Evolutionary conservation across 352 stramenopile genomes (phyloP).

Genomic region (Bremia lactucae): DNA sequence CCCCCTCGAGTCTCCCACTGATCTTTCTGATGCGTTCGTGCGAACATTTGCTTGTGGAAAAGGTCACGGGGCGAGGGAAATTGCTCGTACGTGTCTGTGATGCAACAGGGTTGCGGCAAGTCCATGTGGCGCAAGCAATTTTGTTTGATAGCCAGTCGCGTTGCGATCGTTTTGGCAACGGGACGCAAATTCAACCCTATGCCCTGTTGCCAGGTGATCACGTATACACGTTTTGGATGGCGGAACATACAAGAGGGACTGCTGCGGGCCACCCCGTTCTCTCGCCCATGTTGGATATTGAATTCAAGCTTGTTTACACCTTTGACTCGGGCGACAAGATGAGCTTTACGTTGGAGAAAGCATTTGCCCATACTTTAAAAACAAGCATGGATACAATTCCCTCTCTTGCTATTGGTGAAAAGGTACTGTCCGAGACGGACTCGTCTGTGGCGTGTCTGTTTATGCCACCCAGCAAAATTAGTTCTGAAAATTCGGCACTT

Average conservation of each 20-base stretch:
- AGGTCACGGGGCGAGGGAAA: conserved; percentile 36
- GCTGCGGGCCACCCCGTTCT: conserved; percentile 1
- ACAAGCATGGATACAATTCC: conserved; percentile 7
- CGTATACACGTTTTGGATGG: conserved; percentile 67
- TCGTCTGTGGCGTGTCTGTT: conserved; percentile 18
- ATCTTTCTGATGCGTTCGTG: conserved; percentile 37
- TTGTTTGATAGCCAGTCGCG: conserved; percentile 60
- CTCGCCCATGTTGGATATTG: conserved; percentile 22
- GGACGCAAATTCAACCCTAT: conserved; percentile 30
- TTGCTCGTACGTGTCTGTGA: conserved; percentile 58
- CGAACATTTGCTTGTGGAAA: conserved; percentile 50
- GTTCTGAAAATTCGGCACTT: too few species aligned
- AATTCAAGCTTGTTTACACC: conserved; percentile 32
- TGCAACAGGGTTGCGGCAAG: conserved; percentile 26
- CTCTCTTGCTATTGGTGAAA: conserved; percentile 2
- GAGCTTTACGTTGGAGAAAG: conserved; percentile 9
- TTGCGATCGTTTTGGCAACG: conserved; percentile 40
- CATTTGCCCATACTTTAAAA: conserved; percentile 3
- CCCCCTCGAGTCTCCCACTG: conserved; percentile 16
- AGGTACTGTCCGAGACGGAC: neutral
- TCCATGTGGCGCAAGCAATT: conserved; percentile 45
- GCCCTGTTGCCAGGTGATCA: conserved; percentile 38
- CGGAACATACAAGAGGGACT: conserved; percentile 10
- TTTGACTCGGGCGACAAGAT: conserved; percentile 23
- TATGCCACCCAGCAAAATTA: conserved; percentile 13